A percentile compares a stretch with the other conserved stretches of the same genome.
phyloP scores from a whole-genome alignment of 805 yeast genomes.

The Brettanomyces naardenensis region DNA sequence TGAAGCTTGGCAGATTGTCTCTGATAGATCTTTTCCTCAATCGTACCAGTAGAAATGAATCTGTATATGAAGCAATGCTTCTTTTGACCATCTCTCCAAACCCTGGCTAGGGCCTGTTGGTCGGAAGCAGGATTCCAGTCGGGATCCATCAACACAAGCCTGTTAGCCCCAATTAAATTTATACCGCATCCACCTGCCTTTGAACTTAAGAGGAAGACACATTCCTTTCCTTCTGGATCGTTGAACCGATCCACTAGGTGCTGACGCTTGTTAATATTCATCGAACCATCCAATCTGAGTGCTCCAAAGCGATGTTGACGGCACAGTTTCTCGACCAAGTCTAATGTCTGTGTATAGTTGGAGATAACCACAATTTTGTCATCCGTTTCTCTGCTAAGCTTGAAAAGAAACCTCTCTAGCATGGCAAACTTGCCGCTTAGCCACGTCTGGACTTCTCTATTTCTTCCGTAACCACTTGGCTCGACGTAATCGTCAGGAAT shows the following conservation, averaged over 20 bases:
- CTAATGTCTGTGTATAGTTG: constrained; percentile 91
- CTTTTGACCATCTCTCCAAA: constrained; percentile 98
- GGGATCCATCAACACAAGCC: constrained; percentile 77
- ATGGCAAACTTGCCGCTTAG: constrained; percentile 82
- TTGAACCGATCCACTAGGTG: constrained; percentile 83
- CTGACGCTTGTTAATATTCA: constrained; percentile 88
- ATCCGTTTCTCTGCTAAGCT: constrained; percentile 72
- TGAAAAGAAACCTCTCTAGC: constrained; percentile 72
- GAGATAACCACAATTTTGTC: constrained; percentile 94
- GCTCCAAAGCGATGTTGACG: constrained; percentile 66
- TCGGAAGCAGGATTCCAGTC: constrained; percentile 99
- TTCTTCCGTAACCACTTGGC: constrained; percentile 44
- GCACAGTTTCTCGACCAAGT: constrained; percentile 82
- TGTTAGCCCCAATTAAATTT: constrained; percentile 91
- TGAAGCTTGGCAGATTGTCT: constrained; percentile 92
- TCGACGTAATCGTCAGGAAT: constrained; percentile 70
- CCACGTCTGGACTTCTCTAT: constrained; percentile 69
- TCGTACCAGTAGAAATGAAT: constrained; percentile 89
- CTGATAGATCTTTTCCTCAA: constrained; percentile 94
- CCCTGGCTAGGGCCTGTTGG: constrained; percentile 95
- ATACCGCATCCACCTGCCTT: constrained; percentile 99
- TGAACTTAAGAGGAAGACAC: constrained; percentile 81
- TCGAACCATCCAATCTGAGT: constrained; percentile 83
- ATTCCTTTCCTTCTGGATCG: constrained; percentile 82
- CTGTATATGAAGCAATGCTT: constrained; percentile 94